Evolutionary conservation across 257 asterid genomes (phyloP), one percentile per base, ranked within the genome.

Genomic region (Coffea canephora): DNA sequence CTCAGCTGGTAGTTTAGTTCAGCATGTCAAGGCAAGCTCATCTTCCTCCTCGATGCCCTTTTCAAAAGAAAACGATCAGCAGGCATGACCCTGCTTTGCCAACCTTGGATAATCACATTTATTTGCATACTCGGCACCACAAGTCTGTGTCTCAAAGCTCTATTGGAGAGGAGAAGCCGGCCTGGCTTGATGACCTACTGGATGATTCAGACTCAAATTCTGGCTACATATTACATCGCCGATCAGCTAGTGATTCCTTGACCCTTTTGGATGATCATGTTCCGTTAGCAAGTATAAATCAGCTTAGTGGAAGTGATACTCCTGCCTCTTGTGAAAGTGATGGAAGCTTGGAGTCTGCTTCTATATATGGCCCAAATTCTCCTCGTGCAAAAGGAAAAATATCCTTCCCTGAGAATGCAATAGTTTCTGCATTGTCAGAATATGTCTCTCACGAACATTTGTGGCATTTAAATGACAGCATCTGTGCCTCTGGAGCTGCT

Each of bases 21-120:
- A 80, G 69, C 55, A 91, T 91, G 98, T 90, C 95, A 62, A 89
- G 90, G 84, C 95, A 89, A 79, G 88, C 95, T 77, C 96, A 90
- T 45, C 97, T 90, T 79, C 97, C 97, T n/a, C 98, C 97, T 59
- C 97, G 97, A 13, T 91, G 94, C 84, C 97, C 97, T 77, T 89
- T 87, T 84, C 97, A 88, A 79, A 93, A 89, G 89, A 93, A 90
- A 86, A 54, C 78, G 11, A 39, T 84, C 41, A 36, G 75, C 52
- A 79, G 79, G 75, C 80, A 77, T 64, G 80, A 67, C 34, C 80
- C 76, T 5, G 23, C 75, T 74, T 78, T 83, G 67, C 82, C 80
- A 39, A 84, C 88, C 74, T 76, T 85, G 70, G 77, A 78, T 69
- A 72, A 83, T 46, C 85, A 82, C 71, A 76, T 61, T 43, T 87